These are phyloP conservation scores for Fusarium bactridioides DNA, from an alignment of 2,329 filamentous ascomycete species.

Conservation along the genomic window DNA sequence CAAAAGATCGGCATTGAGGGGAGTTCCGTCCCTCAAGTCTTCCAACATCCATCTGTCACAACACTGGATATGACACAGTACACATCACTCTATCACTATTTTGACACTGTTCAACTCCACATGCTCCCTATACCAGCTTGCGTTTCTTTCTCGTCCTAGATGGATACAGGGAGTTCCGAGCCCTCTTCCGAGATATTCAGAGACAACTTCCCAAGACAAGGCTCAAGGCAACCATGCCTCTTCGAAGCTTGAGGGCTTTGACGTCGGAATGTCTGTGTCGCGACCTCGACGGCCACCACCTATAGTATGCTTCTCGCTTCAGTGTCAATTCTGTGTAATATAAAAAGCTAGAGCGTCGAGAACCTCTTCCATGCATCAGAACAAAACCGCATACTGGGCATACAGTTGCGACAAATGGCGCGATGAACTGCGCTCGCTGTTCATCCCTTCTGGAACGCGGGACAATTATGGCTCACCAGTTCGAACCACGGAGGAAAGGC, in stretches of 20 bases:
- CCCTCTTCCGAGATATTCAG: no score
- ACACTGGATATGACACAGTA: background rate
- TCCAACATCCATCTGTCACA: background rate
- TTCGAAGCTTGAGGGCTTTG: rapidly evolving
- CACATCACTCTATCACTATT: background rate
- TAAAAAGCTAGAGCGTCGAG: no score
- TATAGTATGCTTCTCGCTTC: background rate
- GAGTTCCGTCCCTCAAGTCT: background rate
- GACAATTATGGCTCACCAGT: background rate
- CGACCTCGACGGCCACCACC: rapidly evolving
- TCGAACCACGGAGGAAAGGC: background rate
- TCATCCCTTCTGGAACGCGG: background rate
- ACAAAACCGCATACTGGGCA: rapidly evolving
- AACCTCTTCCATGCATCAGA: no score
- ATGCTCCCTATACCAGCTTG: background rate
- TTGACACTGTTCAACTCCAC: no score
- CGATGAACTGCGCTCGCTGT: background rate
- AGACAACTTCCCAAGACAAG: background rate
- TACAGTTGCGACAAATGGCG: rapidly evolving
- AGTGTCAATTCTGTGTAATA: background rate
- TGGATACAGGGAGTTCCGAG: no score
- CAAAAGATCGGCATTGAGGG: background rate
- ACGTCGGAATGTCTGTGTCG: background rate
- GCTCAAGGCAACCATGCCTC: background rate
- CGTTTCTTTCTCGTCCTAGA: background rate